Conservation (phyloP, 2,329 filamentous ascomycete genomes). For the Beauveria scarabaeidicola region DNA sequence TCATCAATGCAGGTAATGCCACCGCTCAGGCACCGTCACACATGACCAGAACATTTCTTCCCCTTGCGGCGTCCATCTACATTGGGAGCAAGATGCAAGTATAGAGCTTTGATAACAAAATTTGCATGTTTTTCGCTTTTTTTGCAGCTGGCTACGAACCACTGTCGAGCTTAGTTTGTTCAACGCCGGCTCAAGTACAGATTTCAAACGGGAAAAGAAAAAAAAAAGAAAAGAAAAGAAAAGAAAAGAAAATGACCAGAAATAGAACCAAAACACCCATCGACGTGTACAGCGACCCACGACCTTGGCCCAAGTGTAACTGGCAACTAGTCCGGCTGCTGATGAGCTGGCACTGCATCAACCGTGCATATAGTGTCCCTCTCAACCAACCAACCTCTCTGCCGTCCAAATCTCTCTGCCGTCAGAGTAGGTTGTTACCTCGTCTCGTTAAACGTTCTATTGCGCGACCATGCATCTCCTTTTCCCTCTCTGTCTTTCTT, state of each 20-base stretch:
- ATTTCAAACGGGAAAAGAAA: background rate
- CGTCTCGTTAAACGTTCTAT: too few relatives aligned
- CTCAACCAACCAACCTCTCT: background rate
- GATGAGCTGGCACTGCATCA: slow-evolving; percentile 9
- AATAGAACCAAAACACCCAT: background rate
- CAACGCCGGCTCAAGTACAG: too few relatives aligned
- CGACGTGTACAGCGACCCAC: slow-evolving; percentile 8
- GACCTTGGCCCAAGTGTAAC: background rate
- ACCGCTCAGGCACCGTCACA: background rate
- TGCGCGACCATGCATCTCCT: too few relatives aligned
- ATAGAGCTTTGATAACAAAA: background rate
- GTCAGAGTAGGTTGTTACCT: too few relatives aligned
- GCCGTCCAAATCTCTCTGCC: too few relatives aligned
- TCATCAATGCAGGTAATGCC: background rate
- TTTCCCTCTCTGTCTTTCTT: too few relatives aligned
- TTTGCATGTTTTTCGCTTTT: background rate
- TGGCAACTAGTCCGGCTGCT: background rate
- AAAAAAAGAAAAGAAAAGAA: background rate
- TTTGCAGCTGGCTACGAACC: too few relatives aligned
- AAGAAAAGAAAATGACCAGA: background rate
- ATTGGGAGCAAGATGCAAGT: too few relatives aligned
- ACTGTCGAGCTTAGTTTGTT: too few relatives aligned
- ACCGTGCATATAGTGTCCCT: slow-evolving; percentile 2
- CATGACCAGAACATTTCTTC: background rate
- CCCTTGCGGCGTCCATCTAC: background rate